Evolutionary conservation across 805 yeast species (phyloP), one percentile per base, ranked within the genome.

Genomic region (Candida verbasci): DNA sequence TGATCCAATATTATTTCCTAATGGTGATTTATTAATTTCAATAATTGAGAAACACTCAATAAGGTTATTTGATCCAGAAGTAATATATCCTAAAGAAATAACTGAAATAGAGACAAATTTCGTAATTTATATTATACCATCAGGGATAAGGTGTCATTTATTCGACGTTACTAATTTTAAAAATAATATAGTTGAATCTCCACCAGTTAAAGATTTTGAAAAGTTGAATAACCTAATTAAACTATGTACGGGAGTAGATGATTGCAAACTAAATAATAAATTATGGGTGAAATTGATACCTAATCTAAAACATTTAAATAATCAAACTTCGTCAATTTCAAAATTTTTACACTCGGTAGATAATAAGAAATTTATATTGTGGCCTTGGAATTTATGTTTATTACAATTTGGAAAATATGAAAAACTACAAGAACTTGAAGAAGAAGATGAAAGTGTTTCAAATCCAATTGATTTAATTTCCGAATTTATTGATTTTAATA

Each of bases 341-440:
- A 65, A 68, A 17, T 83, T 74, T 52, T 62, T 80, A 31, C 75
- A 70, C 45, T 62, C 70, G 0, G 77, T 76, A 3, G 68, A 65
- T 21, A 74, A 73, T 44, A 66, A 65, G 18, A 79, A 80, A 48
- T 76, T 67, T 38, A 72, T 84, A 2, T 56, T 77, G 29, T 85
- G 94, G 94, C 94, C 94, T 0, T 58, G 81, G 48, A 75, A 73
- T 31, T 58, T 84, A 15, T 81, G 89, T 48, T 64, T 75, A 39
- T 62, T 76, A 4, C 93, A 84, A 49, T 60, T 69, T 37, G 74
- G 65, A 9, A 45, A 54, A 31, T 39, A 39, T 26, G 60, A 59
- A 38, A 39, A 38, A 24, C 6, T 24, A 12, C 31, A 23, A 21
- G 51, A 16, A 42, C 44, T 10, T 52, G 52, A 18, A 20, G n/a